A percentile compares a stretch with the other conserved stretches of the same genome.
phyloP scores from a whole-genome alignment of 2,329 filamentous ascomycete genomes.

The Pestalotiopsis sp. region DNA sequence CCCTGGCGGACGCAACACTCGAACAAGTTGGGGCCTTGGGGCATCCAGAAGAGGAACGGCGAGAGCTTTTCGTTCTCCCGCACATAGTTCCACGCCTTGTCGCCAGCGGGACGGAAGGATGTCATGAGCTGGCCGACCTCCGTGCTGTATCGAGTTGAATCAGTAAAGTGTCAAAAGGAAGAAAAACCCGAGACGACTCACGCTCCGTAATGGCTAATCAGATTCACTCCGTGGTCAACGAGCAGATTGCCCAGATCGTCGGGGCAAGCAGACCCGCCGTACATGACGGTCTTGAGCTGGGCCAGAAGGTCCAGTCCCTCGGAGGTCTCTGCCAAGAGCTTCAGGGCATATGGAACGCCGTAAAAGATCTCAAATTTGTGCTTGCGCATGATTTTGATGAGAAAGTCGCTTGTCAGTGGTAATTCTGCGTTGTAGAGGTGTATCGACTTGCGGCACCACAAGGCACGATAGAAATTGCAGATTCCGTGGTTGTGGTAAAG shows the following conservation, averaged over 20 bases:
- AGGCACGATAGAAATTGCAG: slow-evolving; percentile 54
- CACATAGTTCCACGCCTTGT: slow-evolving; percentile 66
- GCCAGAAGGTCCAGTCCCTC: slow-evolving; percentile 52
- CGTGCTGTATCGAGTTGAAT: slow-evolving; percentile 37
- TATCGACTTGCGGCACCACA: slow-evolving; percentile 52
- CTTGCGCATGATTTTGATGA: slow-evolving; percentile 46
- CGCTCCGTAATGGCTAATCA: slow-evolving; percentile 61
- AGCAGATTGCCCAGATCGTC: slow-evolving; percentile 60
- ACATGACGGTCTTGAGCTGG: slow-evolving; percentile 55
- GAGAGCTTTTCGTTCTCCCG: slow-evolving; percentile 45
- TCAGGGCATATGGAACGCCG: slow-evolving; percentile 66
- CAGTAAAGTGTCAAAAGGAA: background rate
- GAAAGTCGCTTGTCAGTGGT: slow-evolving; percentile 54
- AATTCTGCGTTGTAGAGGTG: slow-evolving; percentile 57
- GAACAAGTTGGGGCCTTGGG: slow-evolving; percentile 38
- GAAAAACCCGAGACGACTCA: slow-evolving; percentile 31
- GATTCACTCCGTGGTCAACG: slow-evolving; percentile 54
- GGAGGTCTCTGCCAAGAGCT: slow-evolving; percentile 61
- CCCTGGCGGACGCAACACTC: slow-evolving; percentile 41
- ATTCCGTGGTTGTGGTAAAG: slow-evolving; percentile 64
- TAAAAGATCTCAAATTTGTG: slow-evolving; percentile 57
- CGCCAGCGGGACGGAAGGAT: slow-evolving; percentile 53
- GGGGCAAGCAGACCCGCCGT: slow-evolving; percentile 60
- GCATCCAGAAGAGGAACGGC: slow-evolving; percentile 35
- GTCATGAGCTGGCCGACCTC: slow-evolving; percentile 67